phyloP scores from a whole-genome alignment of 345 rosid species.

The Adansonia digitata region DNA sequence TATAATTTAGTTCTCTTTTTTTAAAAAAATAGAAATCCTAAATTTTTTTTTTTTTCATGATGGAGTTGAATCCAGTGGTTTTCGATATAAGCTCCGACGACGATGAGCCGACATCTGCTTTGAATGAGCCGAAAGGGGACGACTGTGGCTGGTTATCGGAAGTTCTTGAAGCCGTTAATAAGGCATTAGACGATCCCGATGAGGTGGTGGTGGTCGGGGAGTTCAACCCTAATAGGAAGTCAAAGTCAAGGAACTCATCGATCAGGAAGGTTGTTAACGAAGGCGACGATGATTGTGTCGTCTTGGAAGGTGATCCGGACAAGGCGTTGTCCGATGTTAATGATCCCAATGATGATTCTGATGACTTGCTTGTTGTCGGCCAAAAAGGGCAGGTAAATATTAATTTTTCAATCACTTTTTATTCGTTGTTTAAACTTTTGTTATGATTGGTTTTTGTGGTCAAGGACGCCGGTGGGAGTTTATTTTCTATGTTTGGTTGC shows the following conservation, averaged over 20 bases:
- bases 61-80: constrained; percentile 23
- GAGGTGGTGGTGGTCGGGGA: constrained; percentile 53
- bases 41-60: not conserved
- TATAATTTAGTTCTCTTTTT: not conserved
- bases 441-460: not conserved
- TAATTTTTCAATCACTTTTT: not conserved
- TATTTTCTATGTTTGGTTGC: not conserved
- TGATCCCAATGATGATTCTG: constrained; percentile 22
- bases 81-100: constrained; percentile 66
- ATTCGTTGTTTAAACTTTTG: not conserved
- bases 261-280: not conserved
- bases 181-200: constrained; percentile 28
- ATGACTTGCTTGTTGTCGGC: constrained; percentile 49
- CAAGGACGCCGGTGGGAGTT: not conserved
- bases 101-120: constrained; percentile 22
- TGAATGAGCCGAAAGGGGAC: constrained; percentile 20
- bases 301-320: constrained; percentile 60
- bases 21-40: not conserved
- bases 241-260: constrained; percentile 13
- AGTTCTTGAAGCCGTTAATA: constrained; percentile 23
- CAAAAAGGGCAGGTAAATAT: constrained; percentile 43
- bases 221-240: constrained; percentile 32
- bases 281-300: constrained; percentile 54
- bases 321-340: constrained; percentile 19
- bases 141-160: constrained; percentile 36